These are phyloP conservation scores for Penicillium alfredii DNA, from an alignment of 495 filamentous ascomycete genomes.

Conservation along the genomic window DNA sequence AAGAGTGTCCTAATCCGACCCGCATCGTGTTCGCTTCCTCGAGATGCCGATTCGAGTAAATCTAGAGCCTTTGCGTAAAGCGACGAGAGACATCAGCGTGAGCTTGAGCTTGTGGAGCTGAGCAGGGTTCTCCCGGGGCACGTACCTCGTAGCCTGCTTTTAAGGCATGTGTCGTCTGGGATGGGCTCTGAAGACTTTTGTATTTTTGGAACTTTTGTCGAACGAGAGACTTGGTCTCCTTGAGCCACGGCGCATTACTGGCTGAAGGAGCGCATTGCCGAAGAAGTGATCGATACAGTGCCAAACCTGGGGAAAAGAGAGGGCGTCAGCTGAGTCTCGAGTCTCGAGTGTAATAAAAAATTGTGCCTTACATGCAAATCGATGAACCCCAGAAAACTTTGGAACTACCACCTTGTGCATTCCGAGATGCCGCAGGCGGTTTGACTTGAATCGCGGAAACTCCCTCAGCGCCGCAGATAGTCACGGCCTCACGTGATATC, in stretches of 20 bases:
- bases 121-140: not conserved
- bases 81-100: constrained; percentile 15
- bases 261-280: constrained; percentile 50
- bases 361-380: constrained; percentile 54
- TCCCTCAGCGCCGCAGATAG: not conserved
- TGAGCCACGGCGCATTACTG: constrained; percentile 33
- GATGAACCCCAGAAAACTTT: constrained; percentile 48
- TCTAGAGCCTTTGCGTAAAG: constrained; percentile 43
- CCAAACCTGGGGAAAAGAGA: constrained; percentile 50
- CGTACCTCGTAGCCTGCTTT: constrained; percentile 62
- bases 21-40: constrained; percentile 22
- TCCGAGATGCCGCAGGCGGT: constrained; percentile 7
- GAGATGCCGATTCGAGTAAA: constrained; percentile 34
- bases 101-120: not conserved
- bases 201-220: constrained; percentile 56
- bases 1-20: constrained; percentile 21
- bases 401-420: constrained; percentile 43
- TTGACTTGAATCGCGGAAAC: not conserved
- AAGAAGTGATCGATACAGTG: constrained; percentile 68
- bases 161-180: constrained; percentile 48
- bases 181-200: constrained; percentile 45
- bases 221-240: constrained; percentile 38
- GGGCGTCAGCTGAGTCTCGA: constrained; percentile 7
- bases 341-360: not conserved
- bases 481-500: not conserved